Conservation (phyloP, 805 yeast species). For the Tetrapisispora iriomotensis region DNA sequence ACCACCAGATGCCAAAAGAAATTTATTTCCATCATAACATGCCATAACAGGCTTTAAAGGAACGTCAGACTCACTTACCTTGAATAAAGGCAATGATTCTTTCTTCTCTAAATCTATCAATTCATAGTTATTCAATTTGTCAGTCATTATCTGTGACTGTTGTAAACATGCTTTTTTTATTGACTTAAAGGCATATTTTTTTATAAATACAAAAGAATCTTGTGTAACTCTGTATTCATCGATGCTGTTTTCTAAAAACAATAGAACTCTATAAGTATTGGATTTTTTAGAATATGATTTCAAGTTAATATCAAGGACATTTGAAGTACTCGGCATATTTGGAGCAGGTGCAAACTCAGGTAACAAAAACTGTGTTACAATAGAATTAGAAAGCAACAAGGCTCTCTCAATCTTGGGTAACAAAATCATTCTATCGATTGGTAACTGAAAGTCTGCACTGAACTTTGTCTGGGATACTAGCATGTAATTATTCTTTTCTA, state of each 20-base stretch:
- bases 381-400: conserved; percentile 14
- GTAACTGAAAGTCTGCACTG: conserved; percentile 8
- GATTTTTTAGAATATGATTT: conserved; percentile 11
- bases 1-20: conserved; percentile 26
- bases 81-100: conserved; percentile 18
- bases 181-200: conserved; percentile 8
- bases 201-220: conserved; percentile 7
- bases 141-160: conserved; percentile 14
- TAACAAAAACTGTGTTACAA: conserved; percentile 18
- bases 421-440: conserved; percentile 20
- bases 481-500: conserved; percentile 24
- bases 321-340: conserved; percentile 10
- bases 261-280: conserved; percentile 10
- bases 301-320: conserved; percentile 15
- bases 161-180: conserved; percentile 12
- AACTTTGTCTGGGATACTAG: conserved; percentile 25
- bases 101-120: conserved; percentile 13
- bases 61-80: conserved; percentile 19
- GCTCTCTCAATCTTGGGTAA: conserved; percentile 26
- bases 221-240: conserved; percentile 9
- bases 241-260: conserved; percentile 9
- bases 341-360: conserved; percentile 31
- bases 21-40: conserved; percentile 11
- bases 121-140: conserved; percentile 19
- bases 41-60: conserved; percentile 19